Base-by-base conservation (phyloP, 2,329 filamentous ascomycete species). In the Curvularia spicifera region DNA sequence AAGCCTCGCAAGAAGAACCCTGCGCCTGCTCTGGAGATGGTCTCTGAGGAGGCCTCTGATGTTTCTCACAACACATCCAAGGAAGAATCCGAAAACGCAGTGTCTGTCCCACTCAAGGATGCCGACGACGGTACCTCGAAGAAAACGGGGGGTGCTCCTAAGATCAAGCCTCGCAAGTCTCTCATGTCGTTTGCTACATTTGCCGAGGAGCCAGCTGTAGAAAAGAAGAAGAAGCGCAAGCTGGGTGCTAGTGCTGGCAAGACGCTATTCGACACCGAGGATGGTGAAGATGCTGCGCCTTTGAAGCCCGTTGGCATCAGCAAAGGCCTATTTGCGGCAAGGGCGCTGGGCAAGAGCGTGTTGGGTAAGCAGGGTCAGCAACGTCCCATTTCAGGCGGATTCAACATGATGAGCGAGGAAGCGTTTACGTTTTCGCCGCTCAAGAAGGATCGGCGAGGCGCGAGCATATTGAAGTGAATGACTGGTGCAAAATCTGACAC, bases 171-270 rank as follows among this genome's bases (percentile, higher is more conserved):
- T 10, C 78, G 80, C 66, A 83, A 83, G 59, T 81, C 79, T 3
- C 78, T 83, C 56, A 78, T 79, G 68, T 79, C 80, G 7, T 83
- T 78, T 51, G 75, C 76, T 1, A 68, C 74, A n/a, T 79, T 78
- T 61, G 72, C 66, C 51, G 73, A 75, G 15, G 76, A 76, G 54
- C 71, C 71, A 7, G 79, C 77, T 20, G 70, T 72, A 4, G 75
- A 77, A 53, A 75, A 75, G 64, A 75, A 74, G 61, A 74, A 89
- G 82, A 93, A 89, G 80, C 86, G 89, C 61, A 93, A 91, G 76
- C 78, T 91, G 5, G 81, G 91, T 1, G 87, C 88, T 4, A 79
- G 60, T 26, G 60, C 84, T 47, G 86, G 87, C 63, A 82, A 80
- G 66, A 90, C 87, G 3, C 73, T 95, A 5, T 91, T 94, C 66